Evolutionary conservation across 306 rosid genomes (phyloP).

Genomic region (Prunus padus): DNA sequence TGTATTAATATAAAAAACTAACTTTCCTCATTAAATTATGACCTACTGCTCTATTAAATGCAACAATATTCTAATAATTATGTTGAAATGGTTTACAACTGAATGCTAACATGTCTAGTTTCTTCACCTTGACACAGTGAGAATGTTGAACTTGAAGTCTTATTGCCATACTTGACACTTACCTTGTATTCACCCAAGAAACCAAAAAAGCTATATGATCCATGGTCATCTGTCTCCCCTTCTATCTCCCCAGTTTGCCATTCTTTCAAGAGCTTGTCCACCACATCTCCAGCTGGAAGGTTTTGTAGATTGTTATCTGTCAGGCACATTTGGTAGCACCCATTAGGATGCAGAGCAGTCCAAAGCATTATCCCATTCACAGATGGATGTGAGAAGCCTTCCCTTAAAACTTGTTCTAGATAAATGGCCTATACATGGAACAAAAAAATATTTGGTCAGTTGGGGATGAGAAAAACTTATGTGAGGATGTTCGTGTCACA

Average conservation of each 20-base stretch:
- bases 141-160: conserved; percentile 53
- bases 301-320: conserved; percentile 61
- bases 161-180: conserved; percentile 39
- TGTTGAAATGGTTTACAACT: conserved; percentile 24
- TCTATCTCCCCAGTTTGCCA: conserved; percentile 54
- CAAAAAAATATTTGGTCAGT: background rate
- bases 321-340: conserved; percentile 92
- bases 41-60: background rate
- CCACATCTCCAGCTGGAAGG: conserved; percentile 77
- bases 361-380: conserved; percentile 90
- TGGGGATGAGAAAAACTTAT: background rate
- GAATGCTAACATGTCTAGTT: conserved; percentile 63
- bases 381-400: conserved; percentile 80
- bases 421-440: conserved; percentile 46
- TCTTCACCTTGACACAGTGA: conserved; percentile 57
- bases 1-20: too few relatives aligned
- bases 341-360: conserved; percentile 74
- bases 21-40: background rate
- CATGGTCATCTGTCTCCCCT: conserved; percentile 60
- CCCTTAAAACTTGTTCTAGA: conserved; percentile 76
- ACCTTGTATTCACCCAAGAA: conserved; percentile 76
- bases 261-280: conserved; percentile 73
- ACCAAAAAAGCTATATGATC: conserved; percentile 72
- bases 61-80: background rate
- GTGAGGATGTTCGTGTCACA: background rate